Conservation (phyloP, 495 filamentous ascomycete genomes). For the Penicillium paradoxum region DNA sequence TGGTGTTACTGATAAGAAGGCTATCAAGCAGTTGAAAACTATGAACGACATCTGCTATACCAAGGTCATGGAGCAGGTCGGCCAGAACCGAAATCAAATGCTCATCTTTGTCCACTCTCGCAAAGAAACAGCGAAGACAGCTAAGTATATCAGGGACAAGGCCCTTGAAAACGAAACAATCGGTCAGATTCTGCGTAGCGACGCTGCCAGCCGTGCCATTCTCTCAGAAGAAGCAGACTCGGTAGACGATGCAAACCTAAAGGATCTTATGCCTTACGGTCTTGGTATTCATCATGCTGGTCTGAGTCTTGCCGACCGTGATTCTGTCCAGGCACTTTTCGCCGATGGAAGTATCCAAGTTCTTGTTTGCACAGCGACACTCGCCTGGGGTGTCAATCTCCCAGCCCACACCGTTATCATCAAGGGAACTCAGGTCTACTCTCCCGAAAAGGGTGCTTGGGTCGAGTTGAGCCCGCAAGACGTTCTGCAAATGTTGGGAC, state of each 20-base stretch:
- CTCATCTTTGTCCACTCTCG: constrained; percentile 97
- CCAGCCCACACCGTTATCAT: constrained; percentile 96
- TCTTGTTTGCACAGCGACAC: constrained; percentile 91
- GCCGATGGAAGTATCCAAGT: constrained; percentile 87
- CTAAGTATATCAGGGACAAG: constrained; percentile 92
- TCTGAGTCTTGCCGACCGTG: constrained; percentile 88
- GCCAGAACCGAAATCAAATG: constrained; percentile 88
- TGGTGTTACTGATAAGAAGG: constrained; percentile 94
- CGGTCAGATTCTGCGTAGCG: constrained; percentile 86
- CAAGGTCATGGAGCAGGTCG: constrained; percentile 96
- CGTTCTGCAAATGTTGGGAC: constrained; percentile 97
- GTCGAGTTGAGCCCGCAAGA: constrained; percentile 97
- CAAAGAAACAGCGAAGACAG: constrained; percentile 97
- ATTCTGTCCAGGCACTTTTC: constrained; percentile 93
- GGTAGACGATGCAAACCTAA: constrained; percentile 81
- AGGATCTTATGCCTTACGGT: constrained; percentile 91
- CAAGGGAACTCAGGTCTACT: constrained; percentile 97
- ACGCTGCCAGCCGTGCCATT: constrained; percentile 87
- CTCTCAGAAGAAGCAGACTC: constrained; percentile 77
- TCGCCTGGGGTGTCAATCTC: constrained; percentile 99
- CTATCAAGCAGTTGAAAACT: constrained; percentile 97
- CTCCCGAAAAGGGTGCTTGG: constrained; percentile 97
- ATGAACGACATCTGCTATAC: constrained; percentile 99
- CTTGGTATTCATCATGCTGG: constrained; percentile 98
- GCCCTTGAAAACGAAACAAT: constrained; percentile 95